Conservation (phyloP, 495 filamentous ascomycete species). For the Podospora tetraspora region DNA sequence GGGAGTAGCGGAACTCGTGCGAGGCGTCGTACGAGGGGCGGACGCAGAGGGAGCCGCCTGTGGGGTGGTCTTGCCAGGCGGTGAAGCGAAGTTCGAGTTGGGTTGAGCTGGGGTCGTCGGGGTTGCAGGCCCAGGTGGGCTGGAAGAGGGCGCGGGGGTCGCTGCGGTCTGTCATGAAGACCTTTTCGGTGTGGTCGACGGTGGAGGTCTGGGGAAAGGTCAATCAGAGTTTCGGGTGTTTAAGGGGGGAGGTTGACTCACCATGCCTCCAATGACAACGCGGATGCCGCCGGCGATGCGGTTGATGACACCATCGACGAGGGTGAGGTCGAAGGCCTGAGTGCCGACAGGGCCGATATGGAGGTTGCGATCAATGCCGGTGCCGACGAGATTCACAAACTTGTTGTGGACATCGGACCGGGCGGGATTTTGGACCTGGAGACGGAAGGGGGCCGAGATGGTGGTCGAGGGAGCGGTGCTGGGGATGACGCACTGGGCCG, state of each 20-base stretch:
- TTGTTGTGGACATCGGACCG: conserved; percentile 45
- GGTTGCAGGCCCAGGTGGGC: conserved; percentile 47
- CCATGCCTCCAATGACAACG: conserved; percentile 45
- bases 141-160: conserved; percentile 45
- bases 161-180: conserved; percentile 50
- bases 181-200: conserved; percentile 50
- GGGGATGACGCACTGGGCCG: conserved; percentile 40
- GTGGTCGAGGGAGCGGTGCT: conserved; percentile 30
- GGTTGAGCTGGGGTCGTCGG: conserved; percentile 36
- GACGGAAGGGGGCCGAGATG: conserved; percentile 39
- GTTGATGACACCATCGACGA: conserved; percentile 43
- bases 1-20: conserved; percentile 31
- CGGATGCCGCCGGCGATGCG: conserved; percentile 24
- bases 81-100: conserved; percentile 42
- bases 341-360: conserved; percentile 46
- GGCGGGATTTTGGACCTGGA: conserved; percentile 47
- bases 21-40: conserved; percentile 33
- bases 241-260: conserved; percentile 14
- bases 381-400: conserved; percentile 46
- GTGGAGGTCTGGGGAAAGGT: conserved; percentile 36
- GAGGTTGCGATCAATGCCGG: conserved; percentile 47
- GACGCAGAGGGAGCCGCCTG: conserved; percentile 41
- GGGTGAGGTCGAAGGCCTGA: conserved; percentile 40
- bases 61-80: conserved; percentile 26
- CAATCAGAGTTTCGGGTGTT: background rate